Base-by-base conservation (phyloP, 2,329 filamentous ascomycete genomes). In the Knufia fluminis region DNA sequence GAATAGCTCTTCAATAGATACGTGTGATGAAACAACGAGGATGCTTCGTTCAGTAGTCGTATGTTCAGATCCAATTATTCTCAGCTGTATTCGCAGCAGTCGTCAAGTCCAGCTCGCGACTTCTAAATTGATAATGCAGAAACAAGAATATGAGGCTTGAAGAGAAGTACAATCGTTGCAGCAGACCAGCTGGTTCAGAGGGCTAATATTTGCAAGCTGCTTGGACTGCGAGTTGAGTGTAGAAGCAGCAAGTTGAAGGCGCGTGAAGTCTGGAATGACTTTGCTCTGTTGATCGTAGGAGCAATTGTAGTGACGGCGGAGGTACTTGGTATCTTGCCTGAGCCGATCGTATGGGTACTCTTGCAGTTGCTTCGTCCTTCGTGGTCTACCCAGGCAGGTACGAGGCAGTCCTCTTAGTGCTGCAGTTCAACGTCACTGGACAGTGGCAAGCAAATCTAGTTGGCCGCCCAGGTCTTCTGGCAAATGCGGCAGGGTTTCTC, bases 81-180 rank as follows among this genome's bases (percentile, higher is more conserved):
- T 28, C 40, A 43, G 10, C 24, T 16, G 12, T 14, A 43, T 3
- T 26, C 28, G 7, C 14, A 19, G 9, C 22, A 24, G 43, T n/a
- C 43, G 43, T 36, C 31, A 46, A 46, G 43, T 36, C 43, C 43
- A 46, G 43, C 43, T 46, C n/a, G 43, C 43, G 31, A n/a, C 4
- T 46, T 23, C 19, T 19, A 3, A 36, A 24, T 14, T 38, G 17
- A 22, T 23, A 22, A 4, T 24, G 9, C 19, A 36, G 31, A 16
- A 33, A 16, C 26, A 36, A 23, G 31, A 36, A 17, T 14, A 22
- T 36, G 31, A 28, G 12, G 36, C 12, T 17, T 2, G 10, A 22
- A 19, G 17, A 40, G 17, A 22, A 17, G 20, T 10, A 17, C 17
- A 10, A 40, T 7, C 17, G 14, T 40, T 10, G 22, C 6, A 4